Evolutionary conservation across 2,329 filamentous ascomycete species (phyloP), one percentile per base, ranked within the genome.

Genomic region (Dactylella cylindrospora): DNA sequence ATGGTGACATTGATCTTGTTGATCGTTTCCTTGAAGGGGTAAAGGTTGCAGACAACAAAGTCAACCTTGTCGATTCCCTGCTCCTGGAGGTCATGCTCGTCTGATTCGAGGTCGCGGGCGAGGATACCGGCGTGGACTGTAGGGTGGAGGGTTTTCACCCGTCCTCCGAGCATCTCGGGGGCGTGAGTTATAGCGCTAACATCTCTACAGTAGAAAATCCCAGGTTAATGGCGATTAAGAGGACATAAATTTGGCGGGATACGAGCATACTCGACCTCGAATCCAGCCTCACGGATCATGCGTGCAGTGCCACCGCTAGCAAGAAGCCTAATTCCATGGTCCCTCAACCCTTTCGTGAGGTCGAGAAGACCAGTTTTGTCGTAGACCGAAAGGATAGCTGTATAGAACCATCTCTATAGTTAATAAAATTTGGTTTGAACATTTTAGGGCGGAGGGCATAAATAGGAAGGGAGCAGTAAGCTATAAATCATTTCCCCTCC

Each of bases 1-100:
- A 98, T 88, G 64, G 91, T 97, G 70, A 98, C 93, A 71, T 95
- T 95, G 78, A 94, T 84, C 80, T 96, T 95, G 70, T 90, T 86
- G 69, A 98, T 84, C 25, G 93, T 98, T 73, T 97, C 90, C 79
- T 96, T 96, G 84, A 98, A 98, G 9, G 93, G 93, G 76, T 98
- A 97, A 52, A 98, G 81, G 77, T 98, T 98, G 85, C 93, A 97
- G 73, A 98, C 86, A 69, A 95, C 89, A 70, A 85, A 95, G 80
- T 95, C 89, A 61, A 95, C 89, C 77, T 95, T 95, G 77, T 87
- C 81, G 73, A 95, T 95, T 76, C 90, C 93, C 77, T 95, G 89
- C 74, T 93, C 87, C 45, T 88, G 89, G 43, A 98, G 84, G 72
- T 98, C 93, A 76, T 95, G 94, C 77, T 97, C 89, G 75, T 98